Evolutionary conservation across 2,329 filamentous ascomycete genomes (phyloP).

Genomic region (Sporothrix euskadiensis): DNA sequence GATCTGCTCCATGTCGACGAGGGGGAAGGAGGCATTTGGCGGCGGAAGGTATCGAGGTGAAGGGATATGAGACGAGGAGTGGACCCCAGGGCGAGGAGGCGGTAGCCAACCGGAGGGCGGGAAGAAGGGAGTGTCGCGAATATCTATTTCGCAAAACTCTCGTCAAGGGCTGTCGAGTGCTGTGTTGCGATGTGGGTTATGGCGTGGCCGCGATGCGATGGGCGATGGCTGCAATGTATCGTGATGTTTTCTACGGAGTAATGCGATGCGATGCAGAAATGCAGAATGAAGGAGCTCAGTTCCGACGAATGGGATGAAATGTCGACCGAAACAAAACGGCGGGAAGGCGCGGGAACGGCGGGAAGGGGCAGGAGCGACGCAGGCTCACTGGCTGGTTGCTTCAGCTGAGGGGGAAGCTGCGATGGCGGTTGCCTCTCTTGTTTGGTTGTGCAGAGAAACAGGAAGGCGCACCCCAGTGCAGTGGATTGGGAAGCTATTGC

Average conservation of each 20-base stretch:
- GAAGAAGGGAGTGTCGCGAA: background rate
- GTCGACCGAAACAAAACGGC: background rate
- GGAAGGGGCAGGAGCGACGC: background rate
- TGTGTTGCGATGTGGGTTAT: slow-evolving; percentile 9
- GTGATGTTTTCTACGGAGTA: too few species aligned
- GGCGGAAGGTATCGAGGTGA: background rate
- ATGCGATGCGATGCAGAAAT: background rate
- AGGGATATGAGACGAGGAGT: background rate
- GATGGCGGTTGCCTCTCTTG: background rate
- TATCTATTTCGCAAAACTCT: background rate
- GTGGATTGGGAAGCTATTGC: background rate
- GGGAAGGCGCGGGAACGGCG: slow-evolving; percentile 4
- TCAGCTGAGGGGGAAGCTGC: background rate
- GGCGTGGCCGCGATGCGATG: background rate
- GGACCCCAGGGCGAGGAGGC: background rate
- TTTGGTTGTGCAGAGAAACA: background rate
- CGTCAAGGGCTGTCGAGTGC: background rate
- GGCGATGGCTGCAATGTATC: background rate
- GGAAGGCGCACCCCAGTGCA: slow-evolving; percentile 8
- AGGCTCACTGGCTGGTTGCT: too few species aligned
- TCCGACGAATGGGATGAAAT: background rate
- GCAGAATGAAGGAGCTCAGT: too few species aligned
- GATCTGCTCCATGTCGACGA: slow-evolving; percentile 54
- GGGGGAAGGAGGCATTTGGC: slow-evolving; percentile 35
- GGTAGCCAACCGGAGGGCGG: background rate